Base-by-base conservation (phyloP, 345 rosid genomes). In the Geranium brycei region DNA sequence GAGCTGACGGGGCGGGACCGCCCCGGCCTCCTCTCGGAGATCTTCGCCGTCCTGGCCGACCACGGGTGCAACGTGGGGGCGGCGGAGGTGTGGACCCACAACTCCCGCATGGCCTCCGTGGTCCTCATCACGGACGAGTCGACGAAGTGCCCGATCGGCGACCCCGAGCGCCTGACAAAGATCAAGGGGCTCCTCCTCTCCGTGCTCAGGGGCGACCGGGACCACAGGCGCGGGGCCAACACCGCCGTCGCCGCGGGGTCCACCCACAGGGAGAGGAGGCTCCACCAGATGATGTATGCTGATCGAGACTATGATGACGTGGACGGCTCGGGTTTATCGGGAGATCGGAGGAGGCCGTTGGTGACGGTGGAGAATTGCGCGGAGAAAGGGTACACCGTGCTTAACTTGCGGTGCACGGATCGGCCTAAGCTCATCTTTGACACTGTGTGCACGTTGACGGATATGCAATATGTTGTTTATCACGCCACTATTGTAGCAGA, bases 31-130 rank as follows among this genome's bases (percentile, higher is more conserved):
- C 89, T 88, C n/a, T 88, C 95, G 0, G 95, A 88, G 68, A 79
- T 85, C 18, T 85, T 81, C 58, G 95, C 95, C 4, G 89, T 88
- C 72, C 84, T 88, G 4, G 58, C 91, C 1, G 85, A 84, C 82
- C 85, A 77, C 53, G 83, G 85, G 51, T 88, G 91, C 69, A 88
- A 85, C 17, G 87, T 83, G 40, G 87, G 81, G 66, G 87, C 86
- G 4, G 87, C 87, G 7, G 95, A 85, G 75, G 91, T 88, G 62
- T 88, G 91, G 95, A 88, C 95, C 67, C 95, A 88, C 74, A 88
- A 88, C 74, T 83, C 88, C 19, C 78, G 95, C 69, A 85, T 85
- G 91, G 95, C 95, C 28, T 82, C 95, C 0, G 95, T 88, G 0
- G 85, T 88, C 66, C 79, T 83, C 69, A 83, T 88, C 51, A 84